These are phyloP conservation scores for Stephania yunnanensis DNA, from an alignment of 164 flowering plant species.

Conservation along the genomic window DNA sequence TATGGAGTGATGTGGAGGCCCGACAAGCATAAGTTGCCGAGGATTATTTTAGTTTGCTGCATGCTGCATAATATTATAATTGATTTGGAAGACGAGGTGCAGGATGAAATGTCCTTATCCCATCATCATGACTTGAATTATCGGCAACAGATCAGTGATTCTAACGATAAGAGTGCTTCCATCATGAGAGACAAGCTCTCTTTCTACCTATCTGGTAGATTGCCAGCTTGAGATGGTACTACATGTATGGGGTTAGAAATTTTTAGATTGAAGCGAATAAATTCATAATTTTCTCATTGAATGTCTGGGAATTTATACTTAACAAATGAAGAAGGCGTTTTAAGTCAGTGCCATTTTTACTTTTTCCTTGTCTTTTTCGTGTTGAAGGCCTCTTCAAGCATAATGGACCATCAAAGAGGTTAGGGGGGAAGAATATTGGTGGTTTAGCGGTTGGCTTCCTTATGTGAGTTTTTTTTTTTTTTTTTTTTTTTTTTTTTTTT, in stretches of 20 bases:
- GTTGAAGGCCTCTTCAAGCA: no score
- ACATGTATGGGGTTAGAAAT: not conserved
- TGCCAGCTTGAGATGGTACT: constrained; percentile 24
- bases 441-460: no score
- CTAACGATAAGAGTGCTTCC: constrained; percentile 33
- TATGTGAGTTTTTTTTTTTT: no score
- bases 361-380: no score
- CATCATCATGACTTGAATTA: constrained; percentile 55
- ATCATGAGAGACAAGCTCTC: constrained; percentile 50
- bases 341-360: no score
- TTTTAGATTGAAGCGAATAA: no score
- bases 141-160: constrained; percentile 36
- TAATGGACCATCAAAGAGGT: no score
- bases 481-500: no score
- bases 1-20: constrained; percentile 92
- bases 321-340: no score
- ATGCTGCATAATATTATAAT: constrained; percentile 89
- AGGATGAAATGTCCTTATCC: constrained; percentile 47
- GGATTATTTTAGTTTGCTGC: constrained; percentile 84
- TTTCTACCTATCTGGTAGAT: constrained; percentile 39
- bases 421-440: no score
- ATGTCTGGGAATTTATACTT: no score
- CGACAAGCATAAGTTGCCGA: constrained; percentile 74
- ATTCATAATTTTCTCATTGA: no score
- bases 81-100: constrained; percentile 69